Conservation (phyloP, 164 flowering plant genomes). For the Paratinospora sagittata region DNA sequence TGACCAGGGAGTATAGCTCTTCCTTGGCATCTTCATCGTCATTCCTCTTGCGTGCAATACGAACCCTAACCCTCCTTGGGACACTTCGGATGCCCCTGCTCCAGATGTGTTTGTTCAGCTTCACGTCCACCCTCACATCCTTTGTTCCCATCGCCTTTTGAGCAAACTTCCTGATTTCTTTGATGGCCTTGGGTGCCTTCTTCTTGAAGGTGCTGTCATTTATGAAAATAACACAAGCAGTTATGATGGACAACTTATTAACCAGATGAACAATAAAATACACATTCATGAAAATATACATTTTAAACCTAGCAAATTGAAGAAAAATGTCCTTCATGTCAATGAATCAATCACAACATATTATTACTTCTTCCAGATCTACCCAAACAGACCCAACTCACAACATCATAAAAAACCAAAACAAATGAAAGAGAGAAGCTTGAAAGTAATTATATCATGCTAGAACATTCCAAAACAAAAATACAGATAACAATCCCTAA, state of each 20-base stretch:
- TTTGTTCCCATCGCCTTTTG: conserved; percentile 15
- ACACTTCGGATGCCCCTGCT: conserved; percentile 13
- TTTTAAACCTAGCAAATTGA: neutral
- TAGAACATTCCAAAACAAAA: neutral
- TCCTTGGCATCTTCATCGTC: conserved; percentile 16
- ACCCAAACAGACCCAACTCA: no score
- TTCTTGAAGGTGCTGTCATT: conserved; percentile 14
- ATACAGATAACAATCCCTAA: neutral
- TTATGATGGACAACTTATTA: neutral
- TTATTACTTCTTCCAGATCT: no score
- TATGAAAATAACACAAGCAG: neutral
- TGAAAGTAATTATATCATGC: no score
- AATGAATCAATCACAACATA: no score
- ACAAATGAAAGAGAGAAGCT: no score
- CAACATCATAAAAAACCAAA: no score
- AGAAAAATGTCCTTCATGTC: neutral
- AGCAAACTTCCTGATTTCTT: conserved; percentile 13
- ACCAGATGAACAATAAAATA: no score
- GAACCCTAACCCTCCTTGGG: conserved; percentile 15
- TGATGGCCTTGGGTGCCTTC: conserved; percentile 16
- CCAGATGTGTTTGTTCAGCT: conserved; percentile 15
- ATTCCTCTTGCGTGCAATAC: conserved; percentile 14
- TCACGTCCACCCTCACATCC: conserved; percentile 13
- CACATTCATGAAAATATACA: neutral
- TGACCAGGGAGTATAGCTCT: conserved; percentile 16